These are phyloP conservation scores for Jackrogersella minutella DNA, from an alignment of 495 filamentous ascomycete species.

Conservation along the genomic window DNA sequence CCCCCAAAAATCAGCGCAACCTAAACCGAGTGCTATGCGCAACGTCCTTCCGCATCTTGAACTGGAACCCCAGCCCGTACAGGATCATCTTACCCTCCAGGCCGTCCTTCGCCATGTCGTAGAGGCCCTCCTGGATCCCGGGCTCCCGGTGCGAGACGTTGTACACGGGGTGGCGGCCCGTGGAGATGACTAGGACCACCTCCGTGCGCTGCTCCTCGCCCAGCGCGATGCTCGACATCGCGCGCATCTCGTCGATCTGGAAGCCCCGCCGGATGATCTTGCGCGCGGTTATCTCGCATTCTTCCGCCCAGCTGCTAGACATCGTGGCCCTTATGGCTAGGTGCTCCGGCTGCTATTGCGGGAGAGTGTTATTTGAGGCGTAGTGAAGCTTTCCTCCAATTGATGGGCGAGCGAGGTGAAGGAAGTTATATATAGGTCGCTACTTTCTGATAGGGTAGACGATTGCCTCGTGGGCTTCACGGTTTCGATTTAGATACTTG, in stretches of 20 bases:
- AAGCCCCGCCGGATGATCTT: constrained; percentile 26
- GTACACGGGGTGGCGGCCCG: constrained; percentile 3
- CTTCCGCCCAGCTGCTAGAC: constrained; percentile 1
- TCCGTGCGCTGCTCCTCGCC: constrained; percentile 10
- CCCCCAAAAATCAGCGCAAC: neutral
- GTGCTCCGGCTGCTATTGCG: too few species aligned
- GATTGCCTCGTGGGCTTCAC: neutral
- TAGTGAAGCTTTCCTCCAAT: too few species aligned
- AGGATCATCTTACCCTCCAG: constrained; percentile 30
- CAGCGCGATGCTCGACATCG: constrained; percentile 17
- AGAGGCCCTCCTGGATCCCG: constrained; percentile 25
- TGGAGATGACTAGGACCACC: constrained; percentile 22
- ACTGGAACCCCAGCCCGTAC: constrained; percentile 30
- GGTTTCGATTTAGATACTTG: neutral
- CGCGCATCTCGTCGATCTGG: neutral
- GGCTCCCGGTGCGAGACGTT: neutral
- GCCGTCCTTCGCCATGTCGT: constrained; percentile 21
- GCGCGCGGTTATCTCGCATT: constrained; percentile 18
- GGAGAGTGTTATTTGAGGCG: too few species aligned
- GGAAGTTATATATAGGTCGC: too few species aligned
- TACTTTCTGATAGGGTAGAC: too few species aligned
- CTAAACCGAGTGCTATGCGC: neutral
- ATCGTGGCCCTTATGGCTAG: neutral
- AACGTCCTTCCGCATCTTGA: constrained; percentile 1
- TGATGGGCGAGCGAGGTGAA: neutral